Evolutionary conservation across 768 basidiomycete species (phyloP).

Genomic region (Rickenella mellea): DNA sequence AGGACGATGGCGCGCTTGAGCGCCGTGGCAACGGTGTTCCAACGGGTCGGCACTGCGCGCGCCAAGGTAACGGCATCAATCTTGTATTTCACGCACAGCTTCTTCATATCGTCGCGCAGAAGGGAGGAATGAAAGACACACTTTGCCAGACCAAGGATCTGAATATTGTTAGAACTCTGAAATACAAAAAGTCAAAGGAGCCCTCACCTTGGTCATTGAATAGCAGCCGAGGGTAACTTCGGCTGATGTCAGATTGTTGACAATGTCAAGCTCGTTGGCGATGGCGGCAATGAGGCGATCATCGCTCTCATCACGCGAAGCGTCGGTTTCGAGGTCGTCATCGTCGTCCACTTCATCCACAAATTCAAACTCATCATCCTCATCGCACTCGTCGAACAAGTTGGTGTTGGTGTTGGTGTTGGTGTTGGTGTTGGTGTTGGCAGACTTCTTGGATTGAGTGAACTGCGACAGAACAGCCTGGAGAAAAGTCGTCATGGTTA

Average conservation of each 20-base stretch:
- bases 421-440: too few species aligned
- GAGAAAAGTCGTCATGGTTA: background rate
- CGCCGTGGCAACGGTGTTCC: constrained; percentile 15
- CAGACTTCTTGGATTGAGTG: constrained; percentile 2
- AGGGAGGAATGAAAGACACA: constrained; percentile 6
- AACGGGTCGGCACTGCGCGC: constrained; percentile 13
- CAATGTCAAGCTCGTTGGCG: background rate
- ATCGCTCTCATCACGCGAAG: background rate
- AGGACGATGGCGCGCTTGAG: constrained; percentile 10
- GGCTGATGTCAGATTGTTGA: too few species aligned
- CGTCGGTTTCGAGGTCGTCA: background rate
- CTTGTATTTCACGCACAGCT: background rate
- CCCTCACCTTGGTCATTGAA: too few species aligned
- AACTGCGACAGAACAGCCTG: constrained; percentile 17
- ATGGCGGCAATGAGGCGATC: background rate
- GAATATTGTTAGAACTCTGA: too few species aligned
- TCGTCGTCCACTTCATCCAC: constrained; percentile 1
- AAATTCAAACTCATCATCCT: constrained; percentile 3
- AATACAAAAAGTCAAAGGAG: too few species aligned
- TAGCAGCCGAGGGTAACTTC: too few species aligned
- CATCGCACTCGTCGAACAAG: too few species aligned
- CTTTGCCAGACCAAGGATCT: constrained; percentile 8
- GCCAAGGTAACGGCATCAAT: constrained; percentile 6
- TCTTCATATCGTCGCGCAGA: constrained; percentile 5
- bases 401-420: too few species aligned